These are phyloP conservation scores for Quercus bicolor DNA, from an alignment of 306 rosid species.

Conservation along the genomic window DNA sequence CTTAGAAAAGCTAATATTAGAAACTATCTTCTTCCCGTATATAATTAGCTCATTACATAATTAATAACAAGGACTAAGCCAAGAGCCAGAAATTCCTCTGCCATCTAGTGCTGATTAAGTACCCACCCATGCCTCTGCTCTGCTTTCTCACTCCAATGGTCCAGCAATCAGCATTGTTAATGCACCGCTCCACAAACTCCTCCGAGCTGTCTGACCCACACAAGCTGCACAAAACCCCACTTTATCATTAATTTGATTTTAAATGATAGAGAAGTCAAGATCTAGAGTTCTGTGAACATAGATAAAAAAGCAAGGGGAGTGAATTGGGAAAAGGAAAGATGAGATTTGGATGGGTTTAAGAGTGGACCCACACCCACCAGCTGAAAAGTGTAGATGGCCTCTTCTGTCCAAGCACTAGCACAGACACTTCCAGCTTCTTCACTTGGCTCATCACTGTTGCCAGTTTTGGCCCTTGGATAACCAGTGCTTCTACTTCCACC, in stretches of 20 bases:
- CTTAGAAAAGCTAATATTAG: constrained; percentile 22
- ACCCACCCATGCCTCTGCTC: constrained; percentile 77
- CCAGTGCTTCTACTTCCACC: constrained; percentile 92
- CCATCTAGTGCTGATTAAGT: constrained; percentile 87
- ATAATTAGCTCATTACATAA: constrained; percentile 7
- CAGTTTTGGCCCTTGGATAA: constrained; percentile 81
- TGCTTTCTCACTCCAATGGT: constrained; percentile 95
- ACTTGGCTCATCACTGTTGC: constrained; percentile 81
- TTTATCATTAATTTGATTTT: background rate
- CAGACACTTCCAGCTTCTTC: constrained; percentile 88
- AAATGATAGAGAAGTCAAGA: background rate
- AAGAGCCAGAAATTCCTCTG: constrained; percentile 97
- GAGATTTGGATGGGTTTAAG: background rate
- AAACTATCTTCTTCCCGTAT: constrained; percentile 19
- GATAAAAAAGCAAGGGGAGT: background rate
- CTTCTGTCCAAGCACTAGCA: constrained; percentile 89
- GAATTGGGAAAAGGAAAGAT: constrained; percentile 2
- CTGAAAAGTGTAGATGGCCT: constrained; percentile 56
- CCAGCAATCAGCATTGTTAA: constrained; percentile 75
- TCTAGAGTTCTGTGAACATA: background rate
- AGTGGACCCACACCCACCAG: constrained; percentile 79
- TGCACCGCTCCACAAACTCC: constrained; percentile 82
- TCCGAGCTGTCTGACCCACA: constrained; percentile 63
- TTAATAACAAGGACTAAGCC: constrained; percentile 43
- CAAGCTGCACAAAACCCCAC: constrained; percentile 44